phyloP scores from a whole-genome alignment of 2,329 filamentous ascomycete genomes.

The Furcasterigmium furcatum region DNA sequence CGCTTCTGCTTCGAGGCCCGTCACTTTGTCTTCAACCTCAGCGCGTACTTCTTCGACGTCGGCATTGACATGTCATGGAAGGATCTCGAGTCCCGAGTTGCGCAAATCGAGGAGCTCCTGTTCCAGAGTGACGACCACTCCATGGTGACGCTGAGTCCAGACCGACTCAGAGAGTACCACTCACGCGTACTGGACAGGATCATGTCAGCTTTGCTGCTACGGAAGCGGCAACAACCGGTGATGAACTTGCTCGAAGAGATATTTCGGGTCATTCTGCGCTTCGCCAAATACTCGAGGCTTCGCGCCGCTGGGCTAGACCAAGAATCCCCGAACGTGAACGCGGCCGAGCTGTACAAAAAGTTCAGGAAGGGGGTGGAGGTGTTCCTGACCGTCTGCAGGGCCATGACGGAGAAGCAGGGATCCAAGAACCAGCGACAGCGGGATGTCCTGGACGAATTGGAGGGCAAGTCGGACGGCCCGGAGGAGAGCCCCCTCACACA shows the following conservation, averaged over 20 bases:
- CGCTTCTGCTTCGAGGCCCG: conserved; percentile 74
- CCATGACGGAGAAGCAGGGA: conserved; percentile 60
- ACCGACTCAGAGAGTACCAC: conserved; percentile 66
- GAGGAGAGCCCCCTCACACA: conserved; percentile 63
- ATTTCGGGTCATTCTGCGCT: conserved; percentile 68
- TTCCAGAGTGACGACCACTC: conserved; percentile 28
- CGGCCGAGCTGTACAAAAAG: conserved; percentile 51
- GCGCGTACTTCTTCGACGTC: conserved; percentile 76
- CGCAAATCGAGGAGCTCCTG: conserved; percentile 58
- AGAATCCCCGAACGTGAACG: conserved; percentile 12
- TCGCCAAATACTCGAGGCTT: conserved; percentile 53
- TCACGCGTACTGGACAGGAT: conserved; percentile 73
- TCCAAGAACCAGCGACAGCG: conserved; percentile 24
- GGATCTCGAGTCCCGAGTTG: conserved; percentile 63
- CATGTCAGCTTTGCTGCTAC: conserved; percentile 68
- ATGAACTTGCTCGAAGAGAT: conserved; percentile 73
- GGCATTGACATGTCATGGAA: conserved; percentile 74
- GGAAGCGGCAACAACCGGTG: conserved; percentile 71
- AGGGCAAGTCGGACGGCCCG: conserved; percentile 24
- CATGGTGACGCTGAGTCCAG: conserved; percentile 56
- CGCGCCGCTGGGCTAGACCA: conserved; percentile 21
- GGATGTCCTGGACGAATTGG: conserved; percentile 21
- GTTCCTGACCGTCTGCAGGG: conserved; percentile 71
- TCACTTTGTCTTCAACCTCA: conserved; percentile 72
- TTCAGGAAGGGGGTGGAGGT: conserved; percentile 72